Conservation (phyloP, 1,284 basidiomycete species). For the Trichosporon coremiiforme region DNA sequence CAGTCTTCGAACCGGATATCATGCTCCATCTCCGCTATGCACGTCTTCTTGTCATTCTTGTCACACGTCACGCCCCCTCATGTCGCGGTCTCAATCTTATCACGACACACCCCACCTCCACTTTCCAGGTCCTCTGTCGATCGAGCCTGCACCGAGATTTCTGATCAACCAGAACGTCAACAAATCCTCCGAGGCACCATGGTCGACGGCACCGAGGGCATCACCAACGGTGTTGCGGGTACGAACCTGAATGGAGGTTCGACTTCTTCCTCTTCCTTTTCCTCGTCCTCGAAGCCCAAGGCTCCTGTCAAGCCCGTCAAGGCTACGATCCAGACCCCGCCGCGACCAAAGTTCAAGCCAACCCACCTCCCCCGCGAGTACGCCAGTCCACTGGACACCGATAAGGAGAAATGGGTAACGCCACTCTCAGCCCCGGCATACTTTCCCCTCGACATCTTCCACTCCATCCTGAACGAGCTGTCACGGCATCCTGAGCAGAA, state of each 20-base stretch:
- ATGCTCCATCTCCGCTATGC: not conserved
- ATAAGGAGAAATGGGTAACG: constrained; percentile 30
- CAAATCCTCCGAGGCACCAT: not conserved
- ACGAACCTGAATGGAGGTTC: too few species aligned
- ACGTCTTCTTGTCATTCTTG: not conserved
- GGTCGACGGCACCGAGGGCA: not conserved
- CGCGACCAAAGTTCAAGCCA: constrained; percentile 34
- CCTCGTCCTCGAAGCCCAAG: constrained; percentile 11
- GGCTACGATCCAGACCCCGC: constrained; percentile 17
- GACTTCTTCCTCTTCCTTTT: not conserved
- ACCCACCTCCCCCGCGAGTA: constrained; percentile 24
- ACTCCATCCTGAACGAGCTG: constrained; percentile 43
- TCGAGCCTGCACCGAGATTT: not conserved
- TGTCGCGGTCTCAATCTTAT: not conserved
- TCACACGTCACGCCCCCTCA: not conserved
- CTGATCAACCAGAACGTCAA: not conserved
- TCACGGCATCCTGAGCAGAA: constrained; percentile 54
- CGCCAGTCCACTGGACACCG: constrained; percentile 20
- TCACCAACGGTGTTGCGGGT: not conserved
- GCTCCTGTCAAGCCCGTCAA: not conserved
- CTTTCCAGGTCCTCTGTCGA: constrained; percentile 5
- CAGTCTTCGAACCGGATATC: not conserved
- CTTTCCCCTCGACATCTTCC: constrained; percentile 43
- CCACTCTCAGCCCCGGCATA: constrained; percentile 39
- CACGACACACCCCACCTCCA: not conserved